These are phyloP conservation scores for Casuarina cunninghamiana DNA, from an alignment of 306 rosid genomes.

Conservation along the genomic window DNA sequence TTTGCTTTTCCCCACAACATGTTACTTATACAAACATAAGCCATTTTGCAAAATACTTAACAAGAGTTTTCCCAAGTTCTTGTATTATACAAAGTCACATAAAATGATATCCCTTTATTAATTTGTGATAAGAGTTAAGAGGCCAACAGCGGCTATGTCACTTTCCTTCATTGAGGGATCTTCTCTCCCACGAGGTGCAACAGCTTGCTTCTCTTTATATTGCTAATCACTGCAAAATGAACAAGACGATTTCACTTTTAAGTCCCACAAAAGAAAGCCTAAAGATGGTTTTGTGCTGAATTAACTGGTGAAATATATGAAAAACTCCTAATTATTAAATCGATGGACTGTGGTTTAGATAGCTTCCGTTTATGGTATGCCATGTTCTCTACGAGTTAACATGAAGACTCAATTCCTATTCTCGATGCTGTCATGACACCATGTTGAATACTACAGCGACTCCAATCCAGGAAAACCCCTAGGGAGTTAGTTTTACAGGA, in stretches of 20 bases:
- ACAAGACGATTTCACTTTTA: neutral
- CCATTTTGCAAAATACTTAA: neutral
- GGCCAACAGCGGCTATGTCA: neutral
- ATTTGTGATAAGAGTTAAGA: neutral
- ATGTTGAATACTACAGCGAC: too few relatives aligned
- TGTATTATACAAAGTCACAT: neutral
- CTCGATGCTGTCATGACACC: too few relatives aligned
- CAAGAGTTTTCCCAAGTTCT: neutral
- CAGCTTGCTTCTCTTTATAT: neutral
- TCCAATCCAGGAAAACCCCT: too few relatives aligned
- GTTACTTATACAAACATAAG: neutral
- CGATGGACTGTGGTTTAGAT: too few relatives aligned
- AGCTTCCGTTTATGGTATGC: too few relatives aligned
- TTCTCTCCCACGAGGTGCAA: neutral
- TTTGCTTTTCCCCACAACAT: too few relatives aligned
- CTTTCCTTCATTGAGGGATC: neutral
- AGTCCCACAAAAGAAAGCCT: too few relatives aligned
- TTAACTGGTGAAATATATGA: neutral
- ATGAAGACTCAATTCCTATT: too few relatives aligned
- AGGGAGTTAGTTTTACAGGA: too few relatives aligned
- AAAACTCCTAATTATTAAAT: too few relatives aligned
- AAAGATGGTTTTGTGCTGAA: too few relatives aligned
- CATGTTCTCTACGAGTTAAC: too few relatives aligned
- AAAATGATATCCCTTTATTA: neutral
- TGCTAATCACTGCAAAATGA: neutral